Percentiles rank a stretch among this genome's conserved stretches.
These are phyloP conservation scores for Coniochaeta sp. DNA, from an alignment of 2,329 filamentous ascomycete species.

Conservation along the genomic window DNA sequence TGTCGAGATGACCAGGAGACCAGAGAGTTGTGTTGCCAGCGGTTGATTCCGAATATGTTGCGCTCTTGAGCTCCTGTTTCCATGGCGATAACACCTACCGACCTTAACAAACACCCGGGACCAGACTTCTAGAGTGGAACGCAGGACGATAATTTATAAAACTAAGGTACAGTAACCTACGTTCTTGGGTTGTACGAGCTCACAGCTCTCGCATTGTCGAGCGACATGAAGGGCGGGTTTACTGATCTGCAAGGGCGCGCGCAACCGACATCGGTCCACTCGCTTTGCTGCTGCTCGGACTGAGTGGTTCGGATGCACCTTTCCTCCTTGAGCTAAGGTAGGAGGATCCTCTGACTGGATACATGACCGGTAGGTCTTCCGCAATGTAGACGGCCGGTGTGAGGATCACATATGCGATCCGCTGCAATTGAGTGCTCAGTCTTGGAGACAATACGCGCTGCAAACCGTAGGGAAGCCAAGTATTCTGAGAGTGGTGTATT, in stretches of 20 bases:
- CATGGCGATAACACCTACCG: no score
- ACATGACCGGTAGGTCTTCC: background rate
- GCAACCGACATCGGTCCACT: background rate
- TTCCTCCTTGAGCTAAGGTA: background rate
- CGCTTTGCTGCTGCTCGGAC: background rate
- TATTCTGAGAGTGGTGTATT: background rate
- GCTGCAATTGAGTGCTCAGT: background rate
- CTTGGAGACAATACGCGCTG: background rate
- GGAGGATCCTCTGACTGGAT: background rate
- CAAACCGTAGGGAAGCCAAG: background rate
- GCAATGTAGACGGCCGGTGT: background rate
- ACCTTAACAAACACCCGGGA: no score
- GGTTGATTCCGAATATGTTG: background rate
- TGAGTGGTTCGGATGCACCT: background rate
- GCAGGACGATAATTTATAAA: no score
- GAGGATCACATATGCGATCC: background rate
- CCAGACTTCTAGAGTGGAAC: no score
- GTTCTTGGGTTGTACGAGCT: background rate
- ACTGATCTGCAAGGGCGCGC: background rate
- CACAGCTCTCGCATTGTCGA: background rate
- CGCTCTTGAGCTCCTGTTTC: no score
- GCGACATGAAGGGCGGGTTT: background rate
- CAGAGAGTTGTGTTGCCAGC: background rate
- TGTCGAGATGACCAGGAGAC: background rate
- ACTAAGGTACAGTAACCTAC: no score